Conservation (phyloP, 2,329 filamentous ascomycete species). For the Cytospora piceae region DNA sequence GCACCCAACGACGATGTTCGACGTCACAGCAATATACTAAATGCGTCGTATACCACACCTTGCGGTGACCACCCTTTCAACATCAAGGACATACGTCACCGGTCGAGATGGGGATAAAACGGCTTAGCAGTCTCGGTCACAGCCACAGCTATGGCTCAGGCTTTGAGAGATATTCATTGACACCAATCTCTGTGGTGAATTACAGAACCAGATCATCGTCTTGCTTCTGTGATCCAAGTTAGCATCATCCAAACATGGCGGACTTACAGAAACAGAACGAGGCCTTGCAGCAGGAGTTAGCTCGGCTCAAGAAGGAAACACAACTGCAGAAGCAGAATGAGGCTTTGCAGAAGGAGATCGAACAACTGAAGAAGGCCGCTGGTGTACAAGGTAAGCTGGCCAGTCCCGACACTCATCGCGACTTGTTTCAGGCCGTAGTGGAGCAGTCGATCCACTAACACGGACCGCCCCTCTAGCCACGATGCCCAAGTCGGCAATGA, state of each 20-base stretch:
- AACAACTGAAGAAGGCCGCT: constrained; percentile 25
- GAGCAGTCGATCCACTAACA: constrained; percentile 8
- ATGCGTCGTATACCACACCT: constrained; percentile 19
- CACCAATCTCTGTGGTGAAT: not conserved
- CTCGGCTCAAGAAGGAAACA: constrained; percentile 25
- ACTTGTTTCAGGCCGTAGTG: not conserved
- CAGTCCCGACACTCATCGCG: not conserved
- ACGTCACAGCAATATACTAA: constrained; percentile 24
- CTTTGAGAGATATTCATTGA: not conserved
- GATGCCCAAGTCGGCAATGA: not conserved
- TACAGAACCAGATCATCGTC: not conserved
- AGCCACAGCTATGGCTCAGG: constrained; percentile 12
- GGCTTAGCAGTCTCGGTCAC: not conserved
- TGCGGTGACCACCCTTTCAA: not conserved
- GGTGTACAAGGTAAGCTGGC: constrained; percentile 24
- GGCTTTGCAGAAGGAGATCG: constrained; percentile 24
- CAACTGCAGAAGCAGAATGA: constrained; percentile 14
- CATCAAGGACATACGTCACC: constrained; percentile 21
- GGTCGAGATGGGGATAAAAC: constrained; percentile 11
- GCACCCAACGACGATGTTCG: not conserved
- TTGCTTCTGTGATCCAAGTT: not conserved
- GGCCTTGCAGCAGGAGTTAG: constrained; percentile 22
- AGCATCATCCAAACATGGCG: constrained; percentile 13
- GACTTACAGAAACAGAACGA: constrained; percentile 19
- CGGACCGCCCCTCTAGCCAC: constrained; percentile 12